A percentile compares a stretch with the other conserved stretches of the same genome.
phyloP scores from a whole-genome alignment of 139 green algal genomes.

The Zygnema cylindricum region DNA sequence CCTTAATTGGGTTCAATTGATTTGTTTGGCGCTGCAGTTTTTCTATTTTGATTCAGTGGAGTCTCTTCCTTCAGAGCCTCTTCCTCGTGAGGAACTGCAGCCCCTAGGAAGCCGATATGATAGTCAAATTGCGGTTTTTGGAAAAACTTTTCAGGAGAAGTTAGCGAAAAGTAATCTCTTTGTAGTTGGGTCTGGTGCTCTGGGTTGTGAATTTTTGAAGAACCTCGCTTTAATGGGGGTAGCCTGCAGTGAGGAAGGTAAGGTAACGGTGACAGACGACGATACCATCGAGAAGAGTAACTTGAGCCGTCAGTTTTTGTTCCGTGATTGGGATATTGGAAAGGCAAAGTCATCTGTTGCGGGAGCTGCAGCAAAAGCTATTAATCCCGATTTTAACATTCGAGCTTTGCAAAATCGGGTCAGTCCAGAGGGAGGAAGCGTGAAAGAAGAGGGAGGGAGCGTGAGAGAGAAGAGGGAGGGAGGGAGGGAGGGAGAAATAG shows the following conservation, averaged over 20 bases:
- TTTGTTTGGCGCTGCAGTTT: conserved; percentile 30
- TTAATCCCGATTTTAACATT: conserved; percentile 83
- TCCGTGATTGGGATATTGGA: conserved; percentile 95
- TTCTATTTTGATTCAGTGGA: conserved; percentile 70
- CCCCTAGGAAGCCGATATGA: conserved; percentile 81
- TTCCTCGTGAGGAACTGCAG: conserved; percentile 71
- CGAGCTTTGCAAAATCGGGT: conserved; percentile 93
- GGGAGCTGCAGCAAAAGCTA: conserved; percentile 72
- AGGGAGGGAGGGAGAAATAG: no score
- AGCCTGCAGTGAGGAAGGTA: conserved; percentile 57
- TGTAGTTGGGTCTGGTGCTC: conserved; percentile 92
- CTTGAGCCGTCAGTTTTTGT: conserved; percentile 95
- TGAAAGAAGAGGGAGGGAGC: no score
- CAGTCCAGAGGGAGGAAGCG: conserved; percentile 85
- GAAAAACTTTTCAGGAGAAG: conserved; percentile 66
- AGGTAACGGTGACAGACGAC: conserved; percentile 93
- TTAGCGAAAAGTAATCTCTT: conserved; percentile 83
- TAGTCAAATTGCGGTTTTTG: conserved; percentile 87
- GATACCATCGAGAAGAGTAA: conserved; percentile 98
- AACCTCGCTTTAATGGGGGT: conserved; percentile 97
- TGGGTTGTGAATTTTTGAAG: conserved; percentile 99
- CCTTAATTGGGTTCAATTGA: no score
- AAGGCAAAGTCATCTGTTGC: conserved; percentile 86
- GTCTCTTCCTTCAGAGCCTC: conserved; percentile 53
- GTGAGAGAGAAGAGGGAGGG: no score